Base-by-base conservation (phyloP, 768 basidiomycete genomes). In the Pisolithus tinctorius region DNA sequence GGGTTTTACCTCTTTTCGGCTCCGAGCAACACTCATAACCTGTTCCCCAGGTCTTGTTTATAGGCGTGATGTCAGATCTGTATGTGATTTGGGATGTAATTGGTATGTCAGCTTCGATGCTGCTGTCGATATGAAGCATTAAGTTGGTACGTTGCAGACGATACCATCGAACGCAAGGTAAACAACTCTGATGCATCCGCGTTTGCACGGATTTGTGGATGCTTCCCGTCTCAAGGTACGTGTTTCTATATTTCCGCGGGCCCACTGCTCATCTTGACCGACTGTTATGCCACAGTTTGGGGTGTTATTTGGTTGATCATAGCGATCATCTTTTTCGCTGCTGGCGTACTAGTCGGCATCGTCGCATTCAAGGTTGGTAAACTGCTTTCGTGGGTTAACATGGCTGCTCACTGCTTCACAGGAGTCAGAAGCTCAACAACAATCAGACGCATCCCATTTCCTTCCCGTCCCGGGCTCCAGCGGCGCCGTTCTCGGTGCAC, bases 31-130 rank as follows among this genome's bases (percentile, higher is more conserved):
- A 26, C 36, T 52, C 34, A 50, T 40, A n/a, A 41, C 5, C 0
- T 25, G 7, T 36, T 14, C 4, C 29, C 41, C 27, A 88, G 87
- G 73, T 92, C 10, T 65, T 93, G 25, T 93, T 93, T 64, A 80
- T 93, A 31, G 90, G 90, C 16, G 80, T 82, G 55, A 93, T 93
- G 90, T 88, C 86, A 7, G 88, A 86, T 66, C 71, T 93, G 72
- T 93, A 93, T 58, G 84, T 82, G 47, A 74, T 91, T 1, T 94
- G 89, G 87, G 93, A 95, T 58, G 85, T 95, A 46, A 75, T 91
- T 31, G 87, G 89, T 83, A 49, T 52, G 76, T 67, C 10, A n/a
- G 34, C 20, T 6, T 16, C 11, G 14, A 44, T 17, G 7, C 47
- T 30, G 5, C 20, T 20, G 14, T 45, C 16, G 16, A 29, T 13